Percentiles rank a stretch among this genome's conserved stretches.
Evolutionary conservation across 345 rosid genomes (phyloP).

Genomic region (Brassica carinata): DNA sequence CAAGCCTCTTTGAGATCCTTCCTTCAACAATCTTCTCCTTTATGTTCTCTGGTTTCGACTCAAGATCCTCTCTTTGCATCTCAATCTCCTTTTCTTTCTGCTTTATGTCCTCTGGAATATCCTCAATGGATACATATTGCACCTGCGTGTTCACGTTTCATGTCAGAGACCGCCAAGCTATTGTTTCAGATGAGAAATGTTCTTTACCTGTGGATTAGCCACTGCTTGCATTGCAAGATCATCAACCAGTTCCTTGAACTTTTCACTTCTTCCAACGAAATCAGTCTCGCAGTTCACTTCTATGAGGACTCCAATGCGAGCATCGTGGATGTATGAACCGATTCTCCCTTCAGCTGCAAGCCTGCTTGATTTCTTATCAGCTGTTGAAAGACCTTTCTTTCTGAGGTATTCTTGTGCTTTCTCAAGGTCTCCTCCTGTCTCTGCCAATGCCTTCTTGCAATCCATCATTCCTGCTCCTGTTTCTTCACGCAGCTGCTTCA

Average conservation of each 20-base stretch:
- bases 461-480: slow-evolving; percentile 99
- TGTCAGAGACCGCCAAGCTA: slow-evolving; percentile 6
- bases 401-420: slow-evolving; percentile 95
- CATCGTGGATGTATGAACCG: slow-evolving; percentile 87
- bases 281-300: slow-evolving; percentile 97
- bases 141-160: slow-evolving; percentile 39
- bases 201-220: slow-evolving; percentile 65
- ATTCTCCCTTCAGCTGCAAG: slow-evolving; percentile 97
- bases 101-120: slow-evolving; percentile 55
- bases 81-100: slow-evolving; percentile 80
- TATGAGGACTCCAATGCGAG: slow-evolving; percentile 83
- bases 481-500: slow-evolving; percentile 92
- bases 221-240: slow-evolving; percentile 95
- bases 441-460: slow-evolving; percentile 93
- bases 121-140: slow-evolving; percentile 70
- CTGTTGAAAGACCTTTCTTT: slow-evolving; percentile 90
- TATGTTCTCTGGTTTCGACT: slow-evolving; percentile 86
- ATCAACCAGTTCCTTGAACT: slow-evolving; percentile 83
- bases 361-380: slow-evolving; percentile 92
- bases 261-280: slow-evolving; percentile 89
- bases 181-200: slow-evolving; percentile 10
- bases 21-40: slow-evolving; percentile 89
- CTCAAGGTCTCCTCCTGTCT: slow-evolving; percentile 86
- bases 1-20: slow-evolving; percentile 80
- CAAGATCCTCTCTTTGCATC: slow-evolving; percentile 92